phyloP scores from a whole-genome alignment of 1,284 basidiomycete genomes.

The Tylopilus sp. region DNA sequence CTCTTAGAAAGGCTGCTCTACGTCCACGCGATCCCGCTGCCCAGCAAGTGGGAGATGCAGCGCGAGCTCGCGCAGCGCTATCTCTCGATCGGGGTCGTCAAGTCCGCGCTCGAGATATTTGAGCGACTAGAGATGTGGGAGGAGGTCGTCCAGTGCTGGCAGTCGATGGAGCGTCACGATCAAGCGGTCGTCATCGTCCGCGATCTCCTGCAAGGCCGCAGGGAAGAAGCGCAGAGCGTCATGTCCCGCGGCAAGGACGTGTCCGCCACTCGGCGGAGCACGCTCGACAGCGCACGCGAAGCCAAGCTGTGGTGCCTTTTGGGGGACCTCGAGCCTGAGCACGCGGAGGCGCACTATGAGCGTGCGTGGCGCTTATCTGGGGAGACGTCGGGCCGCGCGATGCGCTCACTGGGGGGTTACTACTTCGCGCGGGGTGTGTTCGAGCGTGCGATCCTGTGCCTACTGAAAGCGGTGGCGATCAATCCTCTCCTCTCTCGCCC shows the following conservation, averaged over 20 bases:
- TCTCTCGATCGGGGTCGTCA: conserved; percentile 76
- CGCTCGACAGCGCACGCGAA: conserved; percentile 66
- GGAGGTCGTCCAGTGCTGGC: conserved; percentile 83
- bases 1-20: conserved; percentile 71
- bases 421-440: conserved; percentile 72
- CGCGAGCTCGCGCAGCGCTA: conserved; percentile 80
- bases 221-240: conserved; percentile 75
- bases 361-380: conserved; percentile 82
- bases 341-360: conserved; percentile 69
- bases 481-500: conserved; percentile 83
- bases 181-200: conserved; percentile 74
- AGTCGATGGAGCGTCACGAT: conserved; percentile 71
- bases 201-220: conserved; percentile 78
- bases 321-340: conserved; percentile 81
- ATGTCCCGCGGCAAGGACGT: conserved; percentile 54
- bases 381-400: conserved; percentile 79
- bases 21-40: conserved; percentile 74
- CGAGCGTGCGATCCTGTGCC: conserved; percentile 57
- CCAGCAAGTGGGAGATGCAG: conserved; percentile 89
- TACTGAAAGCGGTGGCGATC: conserved; percentile 75
- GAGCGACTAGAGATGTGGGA: conserved; percentile 96
- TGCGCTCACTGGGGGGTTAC: conserved; percentile 85
- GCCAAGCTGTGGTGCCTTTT: conserved; percentile 95
- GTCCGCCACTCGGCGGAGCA: conserved; percentile 40
- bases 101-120: conserved; percentile 87